phyloP scores from a whole-genome alignment of 169 alveolate species.

The Theileria annulata region DNA sequence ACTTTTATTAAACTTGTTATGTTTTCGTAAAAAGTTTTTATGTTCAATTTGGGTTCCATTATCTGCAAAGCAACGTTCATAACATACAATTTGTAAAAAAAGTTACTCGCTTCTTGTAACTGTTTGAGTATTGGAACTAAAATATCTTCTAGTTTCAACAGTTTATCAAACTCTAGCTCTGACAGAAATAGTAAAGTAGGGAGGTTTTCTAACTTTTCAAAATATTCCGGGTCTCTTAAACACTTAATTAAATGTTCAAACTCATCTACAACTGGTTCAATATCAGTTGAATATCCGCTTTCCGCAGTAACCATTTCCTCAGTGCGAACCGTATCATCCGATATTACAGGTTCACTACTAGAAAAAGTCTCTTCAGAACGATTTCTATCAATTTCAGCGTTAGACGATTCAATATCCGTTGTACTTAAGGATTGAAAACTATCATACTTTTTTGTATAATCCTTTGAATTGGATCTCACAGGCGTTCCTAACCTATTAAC shows the following conservation, averaged over 20 bases:
- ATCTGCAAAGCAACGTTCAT: conserved; percentile 5
- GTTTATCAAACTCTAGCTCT: background rate
- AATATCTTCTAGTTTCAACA: background rate
- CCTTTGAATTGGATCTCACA: background rate
- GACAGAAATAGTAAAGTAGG: background rate
- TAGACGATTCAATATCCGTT: background rate
- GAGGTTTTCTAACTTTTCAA: background rate
- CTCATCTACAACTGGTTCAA: background rate
- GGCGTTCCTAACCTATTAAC: background rate
- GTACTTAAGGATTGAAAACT: background rate
- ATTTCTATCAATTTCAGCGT: background rate
- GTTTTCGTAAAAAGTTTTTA: background rate
- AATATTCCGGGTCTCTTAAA: background rate
- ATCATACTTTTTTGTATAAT: background rate
- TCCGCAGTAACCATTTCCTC: background rate
- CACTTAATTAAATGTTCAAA: background rate
- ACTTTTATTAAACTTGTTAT: background rate
- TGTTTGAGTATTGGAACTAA: background rate
- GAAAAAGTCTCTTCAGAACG: background rate
- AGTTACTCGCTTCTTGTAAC: background rate
- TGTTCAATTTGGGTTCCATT: background rate
- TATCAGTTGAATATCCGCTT: background rate
- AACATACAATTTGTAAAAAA: background rate
- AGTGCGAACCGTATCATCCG: background rate
- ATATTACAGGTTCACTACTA: background rate